These are phyloP conservation scores for Aspergillus thermomutatus DNA, from an alignment of 2,329 filamentous ascomycete species.

Conservation along the genomic window DNA sequence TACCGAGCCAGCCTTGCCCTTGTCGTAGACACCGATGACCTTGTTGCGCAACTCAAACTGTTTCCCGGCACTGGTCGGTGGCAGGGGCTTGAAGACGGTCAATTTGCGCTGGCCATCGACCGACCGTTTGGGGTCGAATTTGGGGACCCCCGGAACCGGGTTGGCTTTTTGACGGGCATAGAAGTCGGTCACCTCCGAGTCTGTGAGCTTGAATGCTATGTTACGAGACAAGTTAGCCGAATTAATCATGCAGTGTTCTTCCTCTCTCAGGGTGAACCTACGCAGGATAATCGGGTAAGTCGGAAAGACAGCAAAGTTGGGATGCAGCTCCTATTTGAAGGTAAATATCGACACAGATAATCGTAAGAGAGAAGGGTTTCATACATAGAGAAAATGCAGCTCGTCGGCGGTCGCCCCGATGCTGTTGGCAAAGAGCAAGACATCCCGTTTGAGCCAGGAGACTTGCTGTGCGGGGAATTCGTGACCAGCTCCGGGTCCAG, in stretches of 20 bases:
- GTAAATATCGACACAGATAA: background rate
- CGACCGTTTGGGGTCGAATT: slow-evolving; percentile 69
- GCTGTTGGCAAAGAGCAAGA: slow-evolving; percentile 83
- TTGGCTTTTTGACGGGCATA: slow-evolving; percentile 65
- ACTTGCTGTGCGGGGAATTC: slow-evolving; percentile 74
- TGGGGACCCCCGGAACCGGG: slow-evolving; percentile 71
- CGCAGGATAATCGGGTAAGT: slow-evolving; percentile 81
- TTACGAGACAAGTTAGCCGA: slow-evolving; percentile 15
- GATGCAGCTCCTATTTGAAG: slow-evolving; percentile 70
- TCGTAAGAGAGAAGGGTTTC: slow-evolving; percentile 19
- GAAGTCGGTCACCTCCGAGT: slow-evolving; percentile 79
- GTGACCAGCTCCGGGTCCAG: slow-evolving; percentile 63
- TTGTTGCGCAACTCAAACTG: slow-evolving; percentile 74
- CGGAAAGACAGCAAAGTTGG: slow-evolving; percentile 81
- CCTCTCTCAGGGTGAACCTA: slow-evolving; percentile 39
- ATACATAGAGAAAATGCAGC: slow-evolving; percentile 86
- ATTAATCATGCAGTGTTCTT: slow-evolving; percentile 22
- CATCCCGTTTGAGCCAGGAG: slow-evolving; percentile 83
- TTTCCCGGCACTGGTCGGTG: slow-evolving; percentile 65
- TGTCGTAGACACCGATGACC: slow-evolving; percentile 84
- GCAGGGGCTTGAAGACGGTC: slow-evolving; percentile 72
- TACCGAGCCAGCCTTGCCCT: slow-evolving; percentile 78
- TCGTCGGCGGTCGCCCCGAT: slow-evolving; percentile 84
- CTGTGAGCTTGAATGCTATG: slow-evolving; percentile 70
- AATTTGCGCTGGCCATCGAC: slow-evolving; percentile 83